These are phyloP conservation scores for Entonaema liquescens DNA, from an alignment of 495 filamentous ascomycete species.

Conservation along the genomic window DNA sequence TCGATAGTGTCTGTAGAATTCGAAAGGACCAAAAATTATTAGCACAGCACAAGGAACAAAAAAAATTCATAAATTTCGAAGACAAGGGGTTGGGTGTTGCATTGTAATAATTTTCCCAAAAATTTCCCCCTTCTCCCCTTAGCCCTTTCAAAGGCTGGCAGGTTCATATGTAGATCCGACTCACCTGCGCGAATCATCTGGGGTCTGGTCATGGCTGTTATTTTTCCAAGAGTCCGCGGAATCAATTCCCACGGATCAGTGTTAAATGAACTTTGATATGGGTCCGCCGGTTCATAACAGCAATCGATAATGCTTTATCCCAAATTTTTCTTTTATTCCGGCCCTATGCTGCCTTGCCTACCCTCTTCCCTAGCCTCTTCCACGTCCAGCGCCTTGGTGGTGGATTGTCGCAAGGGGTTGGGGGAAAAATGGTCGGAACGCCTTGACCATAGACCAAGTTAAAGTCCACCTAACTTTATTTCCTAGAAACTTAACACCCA, in stretches of 20 bases:
- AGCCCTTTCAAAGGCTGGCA: slow-evolving; percentile 25
- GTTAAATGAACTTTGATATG: slow-evolving; percentile 27
- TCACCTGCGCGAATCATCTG: slow-evolving; percentile 82
- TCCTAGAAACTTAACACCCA: slow-evolving; percentile 17
- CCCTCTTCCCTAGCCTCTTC: slow-evolving; percentile 25
- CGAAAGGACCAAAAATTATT: slow-evolving; percentile 32
- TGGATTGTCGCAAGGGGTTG: slow-evolving; percentile 42
- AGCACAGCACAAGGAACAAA: slow-evolving; percentile 35
- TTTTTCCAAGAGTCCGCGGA: slow-evolving; percentile 30
- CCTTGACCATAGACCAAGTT: slow-evolving; percentile 33
- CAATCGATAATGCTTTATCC: slow-evolving; percentile 13
- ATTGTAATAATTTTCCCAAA: slow-evolving; percentile 37
- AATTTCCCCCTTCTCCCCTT: slow-evolving; percentile 14
- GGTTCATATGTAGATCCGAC: slow-evolving; percentile 36
- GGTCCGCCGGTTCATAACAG: slow-evolving; percentile 30
- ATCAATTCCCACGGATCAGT: slow-evolving; percentile 38
- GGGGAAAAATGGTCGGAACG: slow-evolving; percentile 22
- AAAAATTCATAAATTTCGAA: slow-evolving; percentile 23
- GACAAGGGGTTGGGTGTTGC: slow-evolving; percentile 38
- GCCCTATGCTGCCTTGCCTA: background rate
- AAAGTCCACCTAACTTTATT: slow-evolving; percentile 40
- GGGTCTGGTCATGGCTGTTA: slow-evolving; percentile 73
- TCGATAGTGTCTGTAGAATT: slow-evolving; percentile 85
- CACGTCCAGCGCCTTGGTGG: slow-evolving; percentile 4
- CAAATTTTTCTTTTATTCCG: slow-evolving; percentile 27